These are phyloP conservation scores for Protea cynaroides DNA, from an alignment of 164 flowering plant species.

Conservation along the genomic window DNA sequence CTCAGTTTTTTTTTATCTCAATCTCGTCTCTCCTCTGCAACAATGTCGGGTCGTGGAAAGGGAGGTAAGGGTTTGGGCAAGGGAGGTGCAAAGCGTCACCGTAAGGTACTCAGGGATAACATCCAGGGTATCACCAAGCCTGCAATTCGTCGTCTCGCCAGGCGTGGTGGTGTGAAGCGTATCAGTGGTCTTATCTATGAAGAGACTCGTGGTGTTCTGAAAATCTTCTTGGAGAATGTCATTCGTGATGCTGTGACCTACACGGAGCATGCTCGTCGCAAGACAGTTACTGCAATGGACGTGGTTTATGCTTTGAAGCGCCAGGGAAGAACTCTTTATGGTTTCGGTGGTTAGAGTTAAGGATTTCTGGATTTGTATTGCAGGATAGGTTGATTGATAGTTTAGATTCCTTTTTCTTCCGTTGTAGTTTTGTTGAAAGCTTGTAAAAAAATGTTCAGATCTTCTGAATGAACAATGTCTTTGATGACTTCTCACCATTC, in stretches of 20 bases:
- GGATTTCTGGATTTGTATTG: too few species aligned
- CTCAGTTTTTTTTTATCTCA: neutral
- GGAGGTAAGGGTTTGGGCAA: conserved; percentile 18
- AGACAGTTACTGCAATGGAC: conserved; percentile 18
- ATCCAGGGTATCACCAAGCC: conserved; percentile 19
- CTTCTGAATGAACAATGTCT: too few species aligned
- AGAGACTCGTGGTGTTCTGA: conserved; percentile 18
- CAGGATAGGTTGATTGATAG: too few species aligned
- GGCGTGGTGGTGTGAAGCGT: conserved; percentile 21
- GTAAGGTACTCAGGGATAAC: conserved; percentile 13
- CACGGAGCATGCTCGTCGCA: conserved; percentile 14
- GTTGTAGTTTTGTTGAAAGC: too few species aligned
- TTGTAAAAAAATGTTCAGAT: too few species aligned
- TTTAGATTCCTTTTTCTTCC: too few species aligned
- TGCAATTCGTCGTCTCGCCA: conserved; percentile 12
- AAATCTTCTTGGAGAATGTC: conserved; percentile 18
- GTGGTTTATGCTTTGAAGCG: conserved; percentile 18
- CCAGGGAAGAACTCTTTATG: conserved; percentile 17
- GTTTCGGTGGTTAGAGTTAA: conserved; percentile 13
- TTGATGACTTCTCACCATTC: too few species aligned
- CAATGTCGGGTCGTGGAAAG: conserved; percentile 17
- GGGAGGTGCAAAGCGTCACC: conserved; percentile 15
- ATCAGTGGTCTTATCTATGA: conserved; percentile 18
- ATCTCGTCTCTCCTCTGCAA: neutral
- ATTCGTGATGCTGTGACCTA: conserved; percentile 17